Evolutionary conservation across 177 flowering plant genomes (phyloP), one percentile per base, ranked within the genome.

Genomic region (Vitis hybrid): DNA sequence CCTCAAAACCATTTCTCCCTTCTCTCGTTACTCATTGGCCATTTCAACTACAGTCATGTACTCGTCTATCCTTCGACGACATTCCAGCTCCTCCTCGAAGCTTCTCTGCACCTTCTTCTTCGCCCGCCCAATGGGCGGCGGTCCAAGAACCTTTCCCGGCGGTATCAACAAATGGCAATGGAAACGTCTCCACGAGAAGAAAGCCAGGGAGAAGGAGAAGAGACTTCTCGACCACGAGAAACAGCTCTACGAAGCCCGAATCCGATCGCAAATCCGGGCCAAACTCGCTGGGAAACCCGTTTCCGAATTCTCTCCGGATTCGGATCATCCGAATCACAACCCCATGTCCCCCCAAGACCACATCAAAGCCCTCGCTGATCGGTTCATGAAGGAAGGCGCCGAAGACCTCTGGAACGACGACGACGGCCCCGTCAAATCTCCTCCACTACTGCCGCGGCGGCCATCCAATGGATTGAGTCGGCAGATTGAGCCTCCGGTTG

Each of bases 91-190:
- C 51, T 3, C 79, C 71, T 51, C 78, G 49, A 68, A 62, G 45
- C 80, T 64, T 3, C 76, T 80, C 71, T 80, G 55, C 71, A 61
- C 61, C 56, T 79, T 87, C 68, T 31, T 75, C 55, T 78, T 80
- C 72, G 12, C 70, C 64, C 91, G 97, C 12, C 50, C 66, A 64
- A 95, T 95, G 99, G 98, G 99, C 39, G 97, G 99, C 51, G 98
- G 98, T 4, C 97, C 97, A 2, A 85, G 98, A 31, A 93, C 98
- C 10, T 95, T 93, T 74, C 98, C 98, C 2, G 97, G 97, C 68
- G 99, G 99, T 2, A 72, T 95, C 67, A 95, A 89, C 91, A 93
- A 93, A 75, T 93, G 98, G 99, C 94, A 95, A 63, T 95, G 97
- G 98, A 95, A 93, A 75, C 92, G 99, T 15, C 72, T 93, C 55